Conservation (phyloP, 805 yeast species). For the Zygotorulaspora danielsina region DNA sequence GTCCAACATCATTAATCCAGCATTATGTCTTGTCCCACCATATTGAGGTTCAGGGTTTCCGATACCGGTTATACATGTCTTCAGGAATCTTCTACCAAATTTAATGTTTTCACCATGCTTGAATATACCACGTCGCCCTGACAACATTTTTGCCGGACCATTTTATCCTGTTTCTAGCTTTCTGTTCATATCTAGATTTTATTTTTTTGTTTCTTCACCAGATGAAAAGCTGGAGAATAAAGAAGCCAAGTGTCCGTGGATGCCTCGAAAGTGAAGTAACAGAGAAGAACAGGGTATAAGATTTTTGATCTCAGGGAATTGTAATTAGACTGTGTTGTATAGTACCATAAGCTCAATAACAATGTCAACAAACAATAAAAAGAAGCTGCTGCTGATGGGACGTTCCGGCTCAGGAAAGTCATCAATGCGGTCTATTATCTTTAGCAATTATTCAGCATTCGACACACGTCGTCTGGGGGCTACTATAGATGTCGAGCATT, state of each 20-base stretch:
- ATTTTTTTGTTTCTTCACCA: not conserved
- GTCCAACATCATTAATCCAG: slow-evolving; percentile 59
- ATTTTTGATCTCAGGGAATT: too few species aligned
- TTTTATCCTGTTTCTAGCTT: too few species aligned
- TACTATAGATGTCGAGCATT: slow-evolving; percentile 97
- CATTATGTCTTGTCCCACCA: slow-evolving; percentile 67
- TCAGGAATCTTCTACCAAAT: slow-evolving; percentile 1
- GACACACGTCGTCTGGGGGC: slow-evolving; percentile 95
- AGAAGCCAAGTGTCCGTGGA: too few species aligned
- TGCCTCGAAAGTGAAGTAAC: too few species aligned
- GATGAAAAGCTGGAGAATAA: too few species aligned
- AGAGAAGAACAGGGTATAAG: too few species aligned
- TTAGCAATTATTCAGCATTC: slow-evolving; percentile 92
- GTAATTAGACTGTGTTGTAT: too few species aligned
- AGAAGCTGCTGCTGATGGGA: slow-evolving; percentile 72
- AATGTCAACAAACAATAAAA: slow-evolving; percentile 41
- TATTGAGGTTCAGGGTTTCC: slow-evolving; percentile 75
- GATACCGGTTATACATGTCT: slow-evolving; percentile 35
- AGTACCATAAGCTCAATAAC: too few species aligned
- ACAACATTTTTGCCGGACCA: too few species aligned
- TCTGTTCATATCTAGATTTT: too few species aligned
- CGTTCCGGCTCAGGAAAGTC: slow-evolving; percentile 97
- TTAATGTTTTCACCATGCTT: not conserved
- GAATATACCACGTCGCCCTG: not conserved
- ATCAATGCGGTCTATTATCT: slow-evolving; percentile 94